These are phyloP conservation scores for Cladosporium oxysporum DNA, from an alignment of 2,329 filamentous ascomycete genomes.

Conservation along the genomic window DNA sequence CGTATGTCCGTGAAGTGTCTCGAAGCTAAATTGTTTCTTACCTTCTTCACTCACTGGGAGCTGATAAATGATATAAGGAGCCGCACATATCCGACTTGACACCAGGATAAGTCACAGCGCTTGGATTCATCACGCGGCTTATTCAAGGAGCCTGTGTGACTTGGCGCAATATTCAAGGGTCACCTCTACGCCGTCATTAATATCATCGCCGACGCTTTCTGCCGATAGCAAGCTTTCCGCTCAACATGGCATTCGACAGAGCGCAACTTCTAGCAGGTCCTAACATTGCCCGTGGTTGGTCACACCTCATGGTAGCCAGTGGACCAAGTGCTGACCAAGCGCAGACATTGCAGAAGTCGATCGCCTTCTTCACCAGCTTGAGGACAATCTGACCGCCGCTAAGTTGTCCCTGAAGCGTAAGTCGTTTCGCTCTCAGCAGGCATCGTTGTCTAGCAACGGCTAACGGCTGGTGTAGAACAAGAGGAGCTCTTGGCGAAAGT, in stretches of 20 bases:
- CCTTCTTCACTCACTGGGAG: background rate
- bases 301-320: background rate
- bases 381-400: constrained; percentile 31
- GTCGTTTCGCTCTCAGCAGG: background rate
- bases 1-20: background rate
- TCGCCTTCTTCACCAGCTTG: constrained; percentile 32
- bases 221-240: background rate
- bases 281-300: background rate
- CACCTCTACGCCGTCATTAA: background rate
- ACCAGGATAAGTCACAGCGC: background rate
- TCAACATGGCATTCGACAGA: background rate
- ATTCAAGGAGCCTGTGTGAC: background rate
- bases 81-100: background rate
- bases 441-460: background rate
- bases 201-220: background rate
- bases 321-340: background rate
- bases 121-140: background rate
- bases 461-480: constrained; percentile 54
- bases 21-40: background rate
- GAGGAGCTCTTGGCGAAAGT: constrained; percentile 62
- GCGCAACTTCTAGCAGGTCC: background rate
- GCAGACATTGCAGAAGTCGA: constrained; percentile 31
- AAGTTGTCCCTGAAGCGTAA: constrained; percentile 33
- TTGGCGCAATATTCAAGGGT: background rate
- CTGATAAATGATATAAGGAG: background rate